Percentiles rank a stretch among this genome's conserved stretches.
phyloP scores from a whole-genome alignment of 306 rosid species.

The Cucumis melo region DNA sequence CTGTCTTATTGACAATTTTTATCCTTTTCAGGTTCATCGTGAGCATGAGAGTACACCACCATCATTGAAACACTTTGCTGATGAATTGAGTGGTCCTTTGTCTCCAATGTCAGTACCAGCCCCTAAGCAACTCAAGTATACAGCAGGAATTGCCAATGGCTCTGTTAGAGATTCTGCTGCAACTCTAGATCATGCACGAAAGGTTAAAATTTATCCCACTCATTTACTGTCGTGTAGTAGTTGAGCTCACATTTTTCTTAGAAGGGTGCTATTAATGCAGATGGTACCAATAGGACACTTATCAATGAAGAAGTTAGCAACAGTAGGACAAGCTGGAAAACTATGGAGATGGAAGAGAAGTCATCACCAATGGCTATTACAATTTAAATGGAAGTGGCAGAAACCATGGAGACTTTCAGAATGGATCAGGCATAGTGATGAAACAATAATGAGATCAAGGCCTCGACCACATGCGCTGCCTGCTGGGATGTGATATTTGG shows the following conservation, averaged over 20 bases:
- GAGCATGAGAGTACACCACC: slow-evolving; percentile 55
- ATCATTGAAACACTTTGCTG: slow-evolving; percentile 48
- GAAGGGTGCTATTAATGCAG: slow-evolving; percentile 32
- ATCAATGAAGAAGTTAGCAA: slow-evolving; percentile 67
- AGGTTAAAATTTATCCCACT: slow-evolving; percentile 33
- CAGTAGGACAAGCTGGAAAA: slow-evolving; percentile 77
- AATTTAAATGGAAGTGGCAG: slow-evolving; percentile 99
- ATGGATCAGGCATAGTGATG: slow-evolving; percentile 85
- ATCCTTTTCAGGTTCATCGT: slow-evolving; percentile 18
- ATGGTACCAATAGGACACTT: slow-evolving; percentile 84
- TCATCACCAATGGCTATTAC: slow-evolving; percentile 92
- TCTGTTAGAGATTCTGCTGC: slow-evolving; percentile 56
- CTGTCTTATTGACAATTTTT: background rate
- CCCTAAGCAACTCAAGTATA: slow-evolving; percentile 75
- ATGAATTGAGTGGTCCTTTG: slow-evolving; percentile 52
- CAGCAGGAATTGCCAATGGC: slow-evolving; percentile 79
- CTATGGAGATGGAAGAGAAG: slow-evolving; percentile 99
- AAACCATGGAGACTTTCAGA: slow-evolving; percentile 99
- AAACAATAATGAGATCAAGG: slow-evolving; percentile 66
- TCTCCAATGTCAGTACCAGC: slow-evolving; percentile 75
- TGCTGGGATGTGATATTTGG: slow-evolving; percentile 23
- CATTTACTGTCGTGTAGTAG: slow-evolving; percentile 7
- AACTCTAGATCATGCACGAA: slow-evolving; percentile 56
- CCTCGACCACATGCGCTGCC: slow-evolving; percentile 67
- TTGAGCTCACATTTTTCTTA: slow-evolving; percentile 13